Evolutionary conservation across 352 stramenopile species (phyloP).

Genomic region (Blastocystis sp.): DNA sequence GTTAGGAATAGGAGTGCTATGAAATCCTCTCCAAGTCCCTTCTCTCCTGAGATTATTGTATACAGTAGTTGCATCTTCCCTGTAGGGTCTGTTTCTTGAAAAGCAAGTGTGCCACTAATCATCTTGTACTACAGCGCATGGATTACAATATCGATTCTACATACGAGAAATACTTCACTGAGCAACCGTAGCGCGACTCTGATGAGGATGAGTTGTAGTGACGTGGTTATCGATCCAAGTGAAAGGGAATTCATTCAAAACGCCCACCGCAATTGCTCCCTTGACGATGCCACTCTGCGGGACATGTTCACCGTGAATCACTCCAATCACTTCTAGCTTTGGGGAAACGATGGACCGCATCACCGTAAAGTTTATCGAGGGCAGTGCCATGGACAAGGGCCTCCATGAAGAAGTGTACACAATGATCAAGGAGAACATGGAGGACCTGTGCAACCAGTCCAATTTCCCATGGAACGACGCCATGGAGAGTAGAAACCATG

Average conservation of each 20-base stretch:
- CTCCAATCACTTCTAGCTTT: background rate
- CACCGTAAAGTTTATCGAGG: background rate
- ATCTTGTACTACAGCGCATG: background rate
- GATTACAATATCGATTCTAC: conserved; percentile 2
- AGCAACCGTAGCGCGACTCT: background rate
- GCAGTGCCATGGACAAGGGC: background rate
- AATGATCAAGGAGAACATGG: conserved; percentile 22
- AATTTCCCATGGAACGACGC: conserved; percentile 6
- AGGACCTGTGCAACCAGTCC: conserved; percentile 23
- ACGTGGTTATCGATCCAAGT: background rate
- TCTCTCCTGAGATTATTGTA: background rate
- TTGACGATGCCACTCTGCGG: background rate
- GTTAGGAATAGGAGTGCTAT: conserved; percentile 48
- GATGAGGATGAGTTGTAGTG: background rate
- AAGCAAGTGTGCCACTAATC: no score
- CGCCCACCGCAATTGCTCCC: background rate
- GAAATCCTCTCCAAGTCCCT: conserved; percentile 41
- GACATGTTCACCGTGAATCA: background rate
- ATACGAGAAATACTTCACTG: conserved; percentile 5
- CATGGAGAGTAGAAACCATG: background rate
- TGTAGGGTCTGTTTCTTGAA: background rate
- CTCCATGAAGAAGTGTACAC: background rate
- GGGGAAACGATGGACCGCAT: background rate
- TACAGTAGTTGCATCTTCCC: background rate
- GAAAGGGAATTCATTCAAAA: background rate